phyloP scores from a whole-genome alignment of 768 basidiomycete species.

The Chalciporus sphaerocephalus region DNA sequence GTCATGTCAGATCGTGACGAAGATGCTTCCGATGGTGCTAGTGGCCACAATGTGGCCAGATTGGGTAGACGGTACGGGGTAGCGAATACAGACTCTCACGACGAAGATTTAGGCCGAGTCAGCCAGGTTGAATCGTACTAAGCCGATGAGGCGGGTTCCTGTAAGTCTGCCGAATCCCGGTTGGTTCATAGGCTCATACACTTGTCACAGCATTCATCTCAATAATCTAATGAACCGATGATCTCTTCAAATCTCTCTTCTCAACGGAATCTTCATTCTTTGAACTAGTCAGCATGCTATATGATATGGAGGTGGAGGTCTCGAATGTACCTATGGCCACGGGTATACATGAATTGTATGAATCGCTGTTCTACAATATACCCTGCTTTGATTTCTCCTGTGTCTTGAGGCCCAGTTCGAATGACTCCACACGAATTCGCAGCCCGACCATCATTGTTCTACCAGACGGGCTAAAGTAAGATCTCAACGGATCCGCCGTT shows the following conservation, averaged over 20 bases:
- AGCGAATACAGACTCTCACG: background rate
- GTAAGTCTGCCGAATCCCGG: background rate
- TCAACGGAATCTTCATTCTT: background rate
- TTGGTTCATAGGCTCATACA: background rate
- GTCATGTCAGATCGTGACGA: constrained; percentile 8
- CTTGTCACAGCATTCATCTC: background rate
- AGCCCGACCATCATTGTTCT: too few relatives aligned
- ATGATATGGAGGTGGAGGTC: background rate
- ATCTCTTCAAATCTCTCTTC: too few relatives aligned
- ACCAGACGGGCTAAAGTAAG: too few relatives aligned
- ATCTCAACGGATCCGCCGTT: too few relatives aligned
- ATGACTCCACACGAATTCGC: too few relatives aligned
- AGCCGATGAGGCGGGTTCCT: background rate
- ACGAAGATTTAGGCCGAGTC: constrained; percentile 1
- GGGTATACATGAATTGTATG: too few relatives aligned
- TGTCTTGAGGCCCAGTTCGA: too few relatives aligned
- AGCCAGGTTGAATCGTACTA: background rate
- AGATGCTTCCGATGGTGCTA: background rate
- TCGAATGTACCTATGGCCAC: too few relatives aligned
- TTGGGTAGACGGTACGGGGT: constrained; percentile 11
- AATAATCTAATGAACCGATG: background rate
- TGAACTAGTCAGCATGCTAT: background rate
- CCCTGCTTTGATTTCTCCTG: too few relatives aligned
- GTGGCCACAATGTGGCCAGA: background rate
- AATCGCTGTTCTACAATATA: too few relatives aligned